Evolutionary conservation across 73 alveolate genomes (phyloP), one percentile per base, ranked within the genome.

Genomic region (Urostyla sp.): DNA sequence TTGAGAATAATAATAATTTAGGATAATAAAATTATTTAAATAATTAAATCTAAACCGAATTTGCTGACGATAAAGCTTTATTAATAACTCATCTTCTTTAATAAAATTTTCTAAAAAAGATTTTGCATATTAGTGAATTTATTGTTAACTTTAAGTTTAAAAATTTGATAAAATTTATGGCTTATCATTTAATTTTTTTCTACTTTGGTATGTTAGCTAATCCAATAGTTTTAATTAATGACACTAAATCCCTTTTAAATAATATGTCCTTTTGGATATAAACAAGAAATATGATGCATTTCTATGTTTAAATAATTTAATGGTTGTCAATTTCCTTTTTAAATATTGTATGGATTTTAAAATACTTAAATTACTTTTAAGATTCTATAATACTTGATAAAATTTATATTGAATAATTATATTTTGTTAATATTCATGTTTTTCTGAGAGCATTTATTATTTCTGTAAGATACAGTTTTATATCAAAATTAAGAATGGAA

Each of bases 381-480:
- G 20, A 38, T 13, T 1, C 21, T 21, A 40, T 63, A 20, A 3
- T 3, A 10, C 53, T 63, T 13, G 28, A 23, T 4, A 32, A 32
- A 8, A 63, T 69, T 26, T 69, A 75, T 40, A 16, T 58, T 13
- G 79, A 58, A 10, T 37, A 83, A 31, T 40, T 43, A 16, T 16
- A 45, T 27, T 20, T 84, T 21, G 50, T 84, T 4, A 0, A 27
- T 20, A 16, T 84, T 0, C 20, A 46, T 0, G 43, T 75, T 23
- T 0, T 73, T 5, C 73, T 75, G 21, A 38, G 92, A 48, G 28
- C 77, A 11, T 84, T 84, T 44, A 84, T 84, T 51, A 50, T 84
- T 18, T 83, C 84, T 0, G 92, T 84, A 20, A 40, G 92, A 27
- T 84, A 75, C 51, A 88, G 92, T 7, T 75, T 48, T 20, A 56